Base-by-base conservation (phyloP, 345 rosid species). In the Triadica sebifera region DNA sequence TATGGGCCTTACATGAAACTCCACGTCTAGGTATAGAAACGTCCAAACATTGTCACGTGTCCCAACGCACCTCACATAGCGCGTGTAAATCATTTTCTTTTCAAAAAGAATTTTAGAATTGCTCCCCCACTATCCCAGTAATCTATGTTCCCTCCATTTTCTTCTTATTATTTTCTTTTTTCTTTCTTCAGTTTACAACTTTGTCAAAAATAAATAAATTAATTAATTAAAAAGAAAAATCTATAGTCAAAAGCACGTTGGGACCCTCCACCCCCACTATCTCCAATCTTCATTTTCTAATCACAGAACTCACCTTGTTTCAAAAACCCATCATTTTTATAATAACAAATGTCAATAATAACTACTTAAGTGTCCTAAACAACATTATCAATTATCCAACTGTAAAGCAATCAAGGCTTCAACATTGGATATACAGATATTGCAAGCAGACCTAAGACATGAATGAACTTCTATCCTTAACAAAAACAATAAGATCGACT, bases 181-280 rank as follows among this genome's bases (percentile, higher is more conserved):
- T 4, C 12, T 25, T 47, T 5, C 46, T 1, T 49, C 49, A 12
- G 5, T 19, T 20, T 71, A 25, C 78, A 71, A 67, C 29, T 60
- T 71, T 56, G 74, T 69, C n/a, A 5, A 47, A 43, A 56, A 5
- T 45, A 56, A 41, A 70, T 41, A 60, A 4, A 37, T 10, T 1
- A 62, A 19, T 29, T 29, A 29, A 29, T 29, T 29, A 29, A 17
- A 63, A 63, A 16, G 12, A 34, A 63, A 62, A 4, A 41, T 8
- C 74, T 74, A 77, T 80, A 75, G 86, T 84, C 87, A 85, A 87
- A 77, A 79, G 84, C 74, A 55, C 79, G 15, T 71, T 62, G 85
- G 90, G 88, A 71, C 87, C 90, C 84, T 29, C 83, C 79, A 45
- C 51, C 20, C 15, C 53, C 60, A 45, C 51, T n/a, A 39, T 76